Percentiles rank a stretch among this genome's conserved stretches.
Conservation (phyloP, 306 rosid species). For the Trifolium repens region DNA sequence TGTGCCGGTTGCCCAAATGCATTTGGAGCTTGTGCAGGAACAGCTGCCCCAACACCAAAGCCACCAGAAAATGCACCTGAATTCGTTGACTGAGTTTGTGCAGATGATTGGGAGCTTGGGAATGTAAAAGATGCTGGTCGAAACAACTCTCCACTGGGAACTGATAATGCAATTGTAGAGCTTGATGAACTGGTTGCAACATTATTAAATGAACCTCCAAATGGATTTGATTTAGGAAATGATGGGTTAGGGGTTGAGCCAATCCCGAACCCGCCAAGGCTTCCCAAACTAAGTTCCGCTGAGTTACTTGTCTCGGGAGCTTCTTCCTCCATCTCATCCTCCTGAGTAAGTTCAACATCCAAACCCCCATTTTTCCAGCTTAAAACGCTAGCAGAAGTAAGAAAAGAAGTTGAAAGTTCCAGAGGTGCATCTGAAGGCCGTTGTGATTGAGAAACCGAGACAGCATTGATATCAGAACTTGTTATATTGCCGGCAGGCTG, state of each 20-base stretch:
- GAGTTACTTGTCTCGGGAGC: constrained; percentile 69
- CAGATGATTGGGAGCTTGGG: constrained; percentile 61
- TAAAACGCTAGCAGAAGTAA: constrained; percentile 47
- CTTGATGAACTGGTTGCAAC: constrained; percentile 45
- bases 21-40: constrained; percentile 56
- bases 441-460: constrained; percentile 47
- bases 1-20: constrained; percentile 78
- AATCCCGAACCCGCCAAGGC: constrained; percentile 69
- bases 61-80: constrained; percentile 67
- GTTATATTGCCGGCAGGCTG: constrained; percentile 34
- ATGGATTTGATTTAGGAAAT: constrained; percentile 69
- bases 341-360: constrained; percentile 57
- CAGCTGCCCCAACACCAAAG: constrained; percentile 52
- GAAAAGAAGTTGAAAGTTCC: constrained; percentile 51
- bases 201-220: constrained; percentile 75
- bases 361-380: constrained; percentile 49
- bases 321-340: constrained; percentile 97
- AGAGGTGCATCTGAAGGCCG: constrained; percentile 51
- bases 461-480: constrained; percentile 42
- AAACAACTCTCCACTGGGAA: constrained; percentile 74
- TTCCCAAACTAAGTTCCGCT: constrained; percentile 62
- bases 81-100: constrained; percentile 57
- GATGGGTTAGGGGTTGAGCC: constrained; percentile 57
- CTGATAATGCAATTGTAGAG: constrained; percentile 52
- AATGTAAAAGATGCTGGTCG: constrained; percentile 84